Evolutionary conservation across 2,329 filamentous ascomycete genomes (phyloP).

Genomic region (Lasiodiplodia citricola): DNA sequence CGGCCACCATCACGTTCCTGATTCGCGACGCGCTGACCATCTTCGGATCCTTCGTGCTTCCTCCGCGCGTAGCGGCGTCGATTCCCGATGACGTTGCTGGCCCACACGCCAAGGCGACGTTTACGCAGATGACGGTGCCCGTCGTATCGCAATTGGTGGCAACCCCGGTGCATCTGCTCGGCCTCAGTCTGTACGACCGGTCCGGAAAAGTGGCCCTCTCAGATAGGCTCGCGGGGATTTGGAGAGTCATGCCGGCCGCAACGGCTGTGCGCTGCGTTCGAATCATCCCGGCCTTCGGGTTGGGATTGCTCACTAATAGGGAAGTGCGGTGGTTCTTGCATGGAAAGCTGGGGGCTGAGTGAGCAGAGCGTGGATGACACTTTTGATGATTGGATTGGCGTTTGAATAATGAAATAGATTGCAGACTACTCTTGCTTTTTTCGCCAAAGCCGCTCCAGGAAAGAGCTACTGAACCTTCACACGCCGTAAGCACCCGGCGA

Average conservation of each 20-base stretch:
- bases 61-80: conserved; percentile 33
- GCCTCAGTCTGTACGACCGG: conserved; percentile 35
- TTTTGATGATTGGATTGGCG: background rate
- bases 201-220: conserved; percentile 6
- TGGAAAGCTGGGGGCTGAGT: background rate
- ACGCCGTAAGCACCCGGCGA: background rate
- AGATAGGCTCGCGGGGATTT: conserved; percentile 29
- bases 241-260: conserved; percentile 31
- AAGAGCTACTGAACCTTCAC: background rate
- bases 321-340: conserved; percentile 34
- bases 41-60: conserved; percentile 38
- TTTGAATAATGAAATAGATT: background rate
- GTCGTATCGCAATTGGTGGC: conserved; percentile 37
- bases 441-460: no score
- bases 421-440: no score
- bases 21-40: conserved; percentile 39
- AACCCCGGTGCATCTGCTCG: conserved; percentile 37
- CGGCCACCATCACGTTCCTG: conserved; percentile 36
- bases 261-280: conserved; percentile 37
- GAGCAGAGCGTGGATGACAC: background rate
- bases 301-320: conserved; percentile 36
- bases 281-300: conserved; percentile 39
- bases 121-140: conserved; percentile 37
- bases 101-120: conserved; percentile 32
- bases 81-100: conserved; percentile 31